A percentile compares a stretch with the other conserved stretches of the same genome.
Conservation (phyloP, 2,329 filamentous ascomycete species). For the Lecanicillium sp. region DNA sequence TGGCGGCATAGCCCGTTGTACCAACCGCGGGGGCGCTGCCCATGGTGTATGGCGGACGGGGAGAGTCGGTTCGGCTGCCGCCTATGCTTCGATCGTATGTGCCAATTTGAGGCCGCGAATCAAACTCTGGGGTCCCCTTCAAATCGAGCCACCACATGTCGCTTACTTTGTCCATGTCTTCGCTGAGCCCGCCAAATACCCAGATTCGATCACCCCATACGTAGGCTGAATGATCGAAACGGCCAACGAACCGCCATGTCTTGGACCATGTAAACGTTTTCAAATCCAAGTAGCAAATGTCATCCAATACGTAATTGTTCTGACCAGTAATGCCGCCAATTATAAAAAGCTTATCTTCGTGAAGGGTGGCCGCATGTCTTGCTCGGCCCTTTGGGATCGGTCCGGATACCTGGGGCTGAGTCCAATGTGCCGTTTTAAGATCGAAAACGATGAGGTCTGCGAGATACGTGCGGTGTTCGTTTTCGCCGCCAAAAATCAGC, state of each 20-base stretch:
- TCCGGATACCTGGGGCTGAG: constrained; percentile 78
- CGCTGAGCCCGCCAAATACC: constrained; percentile 91
- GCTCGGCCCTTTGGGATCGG: constrained; percentile 83
- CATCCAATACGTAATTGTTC: constrained; percentile 85
- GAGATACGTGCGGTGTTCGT: constrained; percentile 91
- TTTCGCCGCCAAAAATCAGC: constrained; percentile 96
- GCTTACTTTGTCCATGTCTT: constrained; percentile 93
- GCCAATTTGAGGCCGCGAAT: constrained; percentile 54
- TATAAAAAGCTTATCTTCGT: constrained; percentile 95
- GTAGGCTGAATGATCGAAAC: constrained; percentile 93
- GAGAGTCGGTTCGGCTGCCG: constrained; percentile 36
- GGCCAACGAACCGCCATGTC: constrained; percentile 87
- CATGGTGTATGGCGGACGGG: constrained; percentile 44
- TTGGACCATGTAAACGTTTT: constrained; percentile 98
- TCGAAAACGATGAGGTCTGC: constrained; percentile 96
- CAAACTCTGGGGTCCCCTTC: constrained; percentile 80
- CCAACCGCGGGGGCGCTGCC: constrained; percentile 43
- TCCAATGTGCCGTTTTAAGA: constrained; percentile 90
- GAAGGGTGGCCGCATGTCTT: constrained; percentile 84
- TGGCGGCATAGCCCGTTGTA: constrained; percentile 57
- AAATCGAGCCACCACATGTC: constrained; percentile 98
- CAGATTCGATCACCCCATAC: constrained; percentile 87
- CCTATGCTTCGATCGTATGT: constrained; percentile 38
- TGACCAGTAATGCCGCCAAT: constrained; percentile 92
- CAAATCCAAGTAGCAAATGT: constrained; percentile 92